Conservation (phyloP, 352 stramenopile genomes). For the Phytopythium ostracodes region DNA sequence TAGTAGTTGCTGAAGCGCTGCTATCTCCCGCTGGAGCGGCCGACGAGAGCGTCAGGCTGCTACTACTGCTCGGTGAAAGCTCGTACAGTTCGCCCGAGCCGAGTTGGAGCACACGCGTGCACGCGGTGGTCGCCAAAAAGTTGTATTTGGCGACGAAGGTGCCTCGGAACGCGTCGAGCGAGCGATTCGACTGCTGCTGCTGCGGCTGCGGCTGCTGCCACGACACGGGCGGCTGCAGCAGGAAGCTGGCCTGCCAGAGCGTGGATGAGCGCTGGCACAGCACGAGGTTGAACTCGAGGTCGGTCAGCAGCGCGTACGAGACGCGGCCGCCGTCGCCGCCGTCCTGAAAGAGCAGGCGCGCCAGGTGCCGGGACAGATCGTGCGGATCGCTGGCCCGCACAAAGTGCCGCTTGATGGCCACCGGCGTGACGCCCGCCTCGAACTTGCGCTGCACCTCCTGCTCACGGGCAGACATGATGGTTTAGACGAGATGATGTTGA, state of each 20-base stretch:
- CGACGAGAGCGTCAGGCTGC: background rate
- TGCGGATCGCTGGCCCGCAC: constrained; percentile 18
- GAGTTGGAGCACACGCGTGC: constrained; percentile 38
- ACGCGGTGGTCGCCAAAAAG: constrained; percentile 24
- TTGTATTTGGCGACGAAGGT: constrained; percentile 66
- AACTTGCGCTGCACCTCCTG: constrained; percentile 54
- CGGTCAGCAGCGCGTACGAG: constrained; percentile 34
- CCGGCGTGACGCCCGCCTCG: constrained; percentile 26
- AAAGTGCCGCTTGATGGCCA: constrained; percentile 43
- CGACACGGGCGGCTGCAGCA: constrained; percentile 45
- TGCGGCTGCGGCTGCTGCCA: background rate
- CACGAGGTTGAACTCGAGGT: constrained; percentile 52
- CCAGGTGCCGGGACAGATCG: constrained; percentile 12
- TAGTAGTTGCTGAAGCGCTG: background rate
- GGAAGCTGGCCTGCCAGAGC: constrained; percentile 36
- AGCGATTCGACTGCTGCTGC: background rate
- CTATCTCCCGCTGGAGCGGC: background rate
- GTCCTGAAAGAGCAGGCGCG: constrained; percentile 33
- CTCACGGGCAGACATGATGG: background rate
- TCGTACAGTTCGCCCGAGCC: constrained; percentile 25
- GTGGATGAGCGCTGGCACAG: constrained; percentile 41
- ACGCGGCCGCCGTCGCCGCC: constrained; percentile 27
- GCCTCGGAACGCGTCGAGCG: constrained; percentile 27
- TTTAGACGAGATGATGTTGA: too few species aligned
- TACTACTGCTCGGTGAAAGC: constrained; percentile 11